These are phyloP conservation scores for Fusarium sp. DNA, from an alignment of 2,329 filamentous ascomycete genomes.

Conservation along the genomic window DNA sequence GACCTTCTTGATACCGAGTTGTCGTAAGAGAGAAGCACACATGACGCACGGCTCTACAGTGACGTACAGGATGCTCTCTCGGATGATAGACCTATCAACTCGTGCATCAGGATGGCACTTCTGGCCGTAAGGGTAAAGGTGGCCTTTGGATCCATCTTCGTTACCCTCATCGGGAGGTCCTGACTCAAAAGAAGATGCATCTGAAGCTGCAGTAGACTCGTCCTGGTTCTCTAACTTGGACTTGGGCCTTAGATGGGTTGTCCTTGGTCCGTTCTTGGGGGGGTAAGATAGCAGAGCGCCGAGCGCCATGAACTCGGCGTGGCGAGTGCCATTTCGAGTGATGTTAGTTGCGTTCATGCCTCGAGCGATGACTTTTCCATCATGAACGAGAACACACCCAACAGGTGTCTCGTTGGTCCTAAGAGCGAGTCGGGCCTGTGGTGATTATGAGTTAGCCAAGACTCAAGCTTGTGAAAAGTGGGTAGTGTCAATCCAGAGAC, in stretches of 20 bases:
- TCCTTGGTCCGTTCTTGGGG: conserved; percentile 47
- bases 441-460: conserved; percentile 9
- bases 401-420: conserved; percentile 93
- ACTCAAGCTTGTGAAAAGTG: not conserved
- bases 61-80: conserved; percentile 85
- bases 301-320: conserved; percentile 95
- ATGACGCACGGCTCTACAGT: conserved; percentile 99
- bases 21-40: conserved; percentile 93
- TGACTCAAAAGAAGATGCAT: conserved; percentile 44
- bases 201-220: conserved; percentile 40
- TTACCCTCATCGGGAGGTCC: conserved; percentile 59
- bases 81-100: conserved; percentile 76
- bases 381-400: conserved; percentile 91
- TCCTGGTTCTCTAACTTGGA: conserved; percentile 50
- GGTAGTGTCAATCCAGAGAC: not conserved
- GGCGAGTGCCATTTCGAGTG: conserved; percentile 89
- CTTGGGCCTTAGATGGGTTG: conserved; percentile 54
- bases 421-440: conserved; percentile 86
- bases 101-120: conserved; percentile 67
- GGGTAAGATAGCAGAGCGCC: conserved; percentile 65
- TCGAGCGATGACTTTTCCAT: conserved; percentile 82
- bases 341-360: conserved; percentile 98
- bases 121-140: conserved; percentile 73
- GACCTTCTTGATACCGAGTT: conserved; percentile 88
- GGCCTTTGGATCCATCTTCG: conserved; percentile 66